Base-by-base conservation (phyloP, 2,329 filamentous ascomycete genomes). In the Scolecobasidium constrictum region DNA sequence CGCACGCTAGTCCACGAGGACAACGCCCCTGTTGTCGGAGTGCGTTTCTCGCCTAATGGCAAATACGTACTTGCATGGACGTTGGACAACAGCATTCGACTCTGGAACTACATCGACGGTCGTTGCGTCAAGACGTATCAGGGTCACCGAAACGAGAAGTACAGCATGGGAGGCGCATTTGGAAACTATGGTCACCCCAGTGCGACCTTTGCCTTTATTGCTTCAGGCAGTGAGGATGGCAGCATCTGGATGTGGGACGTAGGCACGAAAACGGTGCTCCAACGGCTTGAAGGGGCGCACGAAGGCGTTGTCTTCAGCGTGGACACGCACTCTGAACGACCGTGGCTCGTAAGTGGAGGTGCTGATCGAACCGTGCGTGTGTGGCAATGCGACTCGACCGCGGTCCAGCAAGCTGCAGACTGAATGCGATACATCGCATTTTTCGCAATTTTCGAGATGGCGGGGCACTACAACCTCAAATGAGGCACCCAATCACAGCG, bases 51-150 rank as follows among this genome's bases (percentile, higher is more conserved):
- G 4, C 90, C 92, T 3, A 98, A 98, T 56, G 90, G 92, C 15
- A 87, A 85, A 49, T 95, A 84, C 57, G 82, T 98, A 43, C 74
- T 96, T 3, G 90, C 92, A 11, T 94, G 84, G 62, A 94, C 86
- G 49, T 73, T 95, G 50, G 92, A 98, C 66, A 84, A 81, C 47
- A 90, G 84, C 57, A 75, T 98, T 37, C 79, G 92, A 2, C 68
- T 98, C 17, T 98, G 92, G 92, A 85, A 95, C 60, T 98, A 96
- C 58, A 83, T 94, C 6, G 78, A 86, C 28, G 90, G 90, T 5
- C 78, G 80, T 20, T 92, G 92, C 52, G 82, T 94, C 55, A 98
- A 98, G 71, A 98, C 92, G 12, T 98, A 96, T 62, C 87, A 95
- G 59, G 92, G 92, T 0, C 92, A 96, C 56, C 66, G 69, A 43